phyloP scores from a whole-genome alignment of 805 yeast genomes.

The Hanseniaspora occidentalis region DNA sequence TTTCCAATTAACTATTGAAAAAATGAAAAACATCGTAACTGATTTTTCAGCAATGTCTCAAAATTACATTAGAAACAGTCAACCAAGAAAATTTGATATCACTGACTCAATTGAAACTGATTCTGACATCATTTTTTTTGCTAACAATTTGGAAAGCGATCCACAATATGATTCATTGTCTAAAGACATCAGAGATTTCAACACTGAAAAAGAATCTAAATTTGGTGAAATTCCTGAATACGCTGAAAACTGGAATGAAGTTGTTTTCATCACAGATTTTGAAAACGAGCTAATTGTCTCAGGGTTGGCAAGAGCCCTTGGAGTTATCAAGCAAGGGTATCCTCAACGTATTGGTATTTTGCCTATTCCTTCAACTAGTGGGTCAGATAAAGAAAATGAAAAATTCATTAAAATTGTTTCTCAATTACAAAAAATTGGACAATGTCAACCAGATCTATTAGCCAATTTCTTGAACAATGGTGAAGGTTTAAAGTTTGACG shows the following conservation, averaged over 20 bases:
- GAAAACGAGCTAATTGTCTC: conserved; percentile 37
- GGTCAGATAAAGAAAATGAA: conserved; percentile 13
- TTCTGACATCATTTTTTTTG: conserved; percentile 43
- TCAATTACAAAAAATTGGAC: conserved; percentile 1
- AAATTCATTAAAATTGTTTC: conserved; percentile 8
- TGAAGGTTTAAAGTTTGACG: conserved; percentile 9
- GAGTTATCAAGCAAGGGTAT: conserved; percentile 38
- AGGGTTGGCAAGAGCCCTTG: conserved; percentile 37
- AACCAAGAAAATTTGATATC: conserved; percentile 22
- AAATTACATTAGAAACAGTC: conserved; percentile 14
- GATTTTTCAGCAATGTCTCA: conserved; percentile 16
- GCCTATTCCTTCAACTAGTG: conserved; percentile 34
- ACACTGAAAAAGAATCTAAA: conserved; percentile 25
- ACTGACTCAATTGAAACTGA: conserved; percentile 14
- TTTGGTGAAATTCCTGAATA: conserved; percentile 58
- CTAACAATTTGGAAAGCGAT: conserved; percentile 63
- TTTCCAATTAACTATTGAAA: conserved; percentile 13
- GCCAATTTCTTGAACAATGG: conserved; percentile 9
- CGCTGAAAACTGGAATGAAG: conserved; percentile 61
- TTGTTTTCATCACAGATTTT: conserved; percentile 57
- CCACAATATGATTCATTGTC: conserved; percentile 35
- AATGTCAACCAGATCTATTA: conserved; percentile 10
- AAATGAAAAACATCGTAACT: conserved; percentile 12
- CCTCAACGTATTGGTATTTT: conserved; percentile 77
- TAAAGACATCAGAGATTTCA: conserved; percentile 34